phyloP scores from a whole-genome alignment of 257 asterid species.

The Perilla frutescens region DNA sequence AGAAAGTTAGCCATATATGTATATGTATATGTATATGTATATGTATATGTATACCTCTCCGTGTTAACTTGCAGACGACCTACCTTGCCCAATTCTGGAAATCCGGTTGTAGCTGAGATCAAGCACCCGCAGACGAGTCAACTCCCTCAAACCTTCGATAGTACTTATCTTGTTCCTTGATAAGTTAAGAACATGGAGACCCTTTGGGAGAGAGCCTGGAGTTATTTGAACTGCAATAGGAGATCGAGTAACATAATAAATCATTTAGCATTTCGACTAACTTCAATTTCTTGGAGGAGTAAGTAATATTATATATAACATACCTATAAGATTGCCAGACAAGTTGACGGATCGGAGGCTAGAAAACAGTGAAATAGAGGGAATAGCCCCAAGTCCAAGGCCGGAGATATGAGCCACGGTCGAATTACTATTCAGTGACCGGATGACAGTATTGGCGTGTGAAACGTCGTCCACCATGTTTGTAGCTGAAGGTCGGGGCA shows the following conservation, averaged over 20 bases:
- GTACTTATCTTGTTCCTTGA: constrained; percentile 78
- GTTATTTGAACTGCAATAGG: constrained; percentile 64
- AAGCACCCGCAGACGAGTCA: constrained; percentile 73
- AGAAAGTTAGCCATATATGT: constrained; percentile 26
- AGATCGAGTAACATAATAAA: constrained; percentile 1
- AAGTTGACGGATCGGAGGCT: constrained; percentile 80
- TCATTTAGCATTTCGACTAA: neutral
- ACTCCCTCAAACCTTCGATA: constrained; percentile 81
- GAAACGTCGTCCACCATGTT: constrained; percentile 58
- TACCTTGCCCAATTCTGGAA: constrained; percentile 85
- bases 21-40: too few species aligned
- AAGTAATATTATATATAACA: neutral
- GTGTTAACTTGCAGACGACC: neutral
- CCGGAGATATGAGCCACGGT: constrained; percentile 77
- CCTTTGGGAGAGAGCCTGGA: constrained; percentile 81
- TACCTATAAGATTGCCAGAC: constrained; percentile 80
- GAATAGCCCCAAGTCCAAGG: constrained; percentile 64
- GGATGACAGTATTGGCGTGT: constrained; percentile 70
- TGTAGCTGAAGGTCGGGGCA: constrained; percentile 26
- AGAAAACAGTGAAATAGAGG: constrained; percentile 57
- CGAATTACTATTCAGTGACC: constrained; percentile 69
- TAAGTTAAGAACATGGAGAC: constrained; percentile 77
- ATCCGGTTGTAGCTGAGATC: constrained; percentile 87
- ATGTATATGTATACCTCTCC: neutral
- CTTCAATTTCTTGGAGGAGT: neutral